Percentiles rank a stretch among this genome's conserved stretches.
Conservation (phyloP, 345 rosid genomes). For the Heritiera littoralis region DNA sequence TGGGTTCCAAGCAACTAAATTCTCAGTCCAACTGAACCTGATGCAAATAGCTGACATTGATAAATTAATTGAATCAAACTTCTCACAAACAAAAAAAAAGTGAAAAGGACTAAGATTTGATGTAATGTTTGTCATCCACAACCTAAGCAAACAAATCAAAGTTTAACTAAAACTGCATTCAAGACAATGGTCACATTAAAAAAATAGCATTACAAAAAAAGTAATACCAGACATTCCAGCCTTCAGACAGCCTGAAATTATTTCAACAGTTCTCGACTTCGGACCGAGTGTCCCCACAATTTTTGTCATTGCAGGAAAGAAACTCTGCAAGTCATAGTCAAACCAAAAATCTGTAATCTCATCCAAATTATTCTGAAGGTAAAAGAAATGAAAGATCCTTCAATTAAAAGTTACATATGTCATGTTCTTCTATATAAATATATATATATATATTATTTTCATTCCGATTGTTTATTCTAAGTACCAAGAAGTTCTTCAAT, state of each 20-base stretch:
- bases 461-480: too few species aligned
- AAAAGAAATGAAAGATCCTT: too few species aligned
- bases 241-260: slow-evolving; percentile 53
- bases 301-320: slow-evolving; percentile 75
- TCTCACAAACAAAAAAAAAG: background rate
- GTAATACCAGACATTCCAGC: slow-evolving; percentile 74
- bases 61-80: background rate
- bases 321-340: slow-evolving; percentile 41
- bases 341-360: slow-evolving; percentile 1
- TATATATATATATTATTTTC: too few species aligned
- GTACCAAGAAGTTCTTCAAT: too few species aligned
- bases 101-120: background rate
- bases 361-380: background rate
- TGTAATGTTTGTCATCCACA: background rate
- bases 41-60: background rate
- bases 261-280: slow-evolving; percentile 48
- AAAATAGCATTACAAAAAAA: background rate
- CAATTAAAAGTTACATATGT: too few species aligned
- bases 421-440: too few species aligned
- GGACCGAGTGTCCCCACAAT: slow-evolving; percentile 76
- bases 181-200: background rate
- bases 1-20: too few species aligned
- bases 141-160: background rate
- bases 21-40: too few species aligned
- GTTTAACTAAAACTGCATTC: background rate